Conservation (phyloP, 805 yeast genomes). For the Candida yuanshanica region DNA sequence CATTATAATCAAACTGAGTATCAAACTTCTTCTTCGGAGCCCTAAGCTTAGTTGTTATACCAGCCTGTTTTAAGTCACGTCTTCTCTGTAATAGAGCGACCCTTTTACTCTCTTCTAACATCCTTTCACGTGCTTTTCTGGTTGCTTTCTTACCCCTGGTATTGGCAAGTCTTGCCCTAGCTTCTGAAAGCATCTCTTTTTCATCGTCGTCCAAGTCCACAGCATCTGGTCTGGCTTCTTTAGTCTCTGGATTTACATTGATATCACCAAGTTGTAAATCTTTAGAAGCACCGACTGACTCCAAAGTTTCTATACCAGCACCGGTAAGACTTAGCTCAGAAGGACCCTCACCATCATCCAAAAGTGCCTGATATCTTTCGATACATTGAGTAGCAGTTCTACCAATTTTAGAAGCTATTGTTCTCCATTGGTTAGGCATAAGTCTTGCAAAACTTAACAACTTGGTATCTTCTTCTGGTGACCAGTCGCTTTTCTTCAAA, state of each 20-base stretch:
- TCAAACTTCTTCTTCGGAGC: conserved; percentile 47
- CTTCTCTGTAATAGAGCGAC: conserved; percentile 74
- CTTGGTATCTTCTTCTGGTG: conserved; percentile 68
- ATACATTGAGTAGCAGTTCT: conserved; percentile 85
- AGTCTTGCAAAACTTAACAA: conserved; percentile 59
- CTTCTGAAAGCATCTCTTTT: conserved; percentile 89
- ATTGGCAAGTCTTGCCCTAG: conserved; percentile 83
- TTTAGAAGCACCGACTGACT: conserved; percentile 31
- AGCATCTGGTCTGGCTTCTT: conserved; percentile 77
- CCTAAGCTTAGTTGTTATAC: conserved; percentile 47
- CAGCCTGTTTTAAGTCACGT: conserved; percentile 77
- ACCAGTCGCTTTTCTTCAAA: conserved; percentile 62
- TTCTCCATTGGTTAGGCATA: conserved; percentile 92
- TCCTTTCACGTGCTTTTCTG: conserved; percentile 78
- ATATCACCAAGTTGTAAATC: conserved; percentile 44
- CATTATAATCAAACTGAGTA: conserved; percentile 73
- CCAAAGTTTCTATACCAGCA: conserved; percentile 43
- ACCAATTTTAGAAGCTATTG: conserved; percentile 75
- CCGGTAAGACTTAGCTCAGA: conserved; percentile 39
- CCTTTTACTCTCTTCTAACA: conserved; percentile 72
- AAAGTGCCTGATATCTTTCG: conserved; percentile 71
- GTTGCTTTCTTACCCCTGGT: conserved; percentile 95
- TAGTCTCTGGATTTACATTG: conserved; percentile 70
- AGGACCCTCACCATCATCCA: conserved; percentile 40
- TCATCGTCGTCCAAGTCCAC: conserved; percentile 83